Evolutionary conservation across 2,329 filamentous ascomycete species (phyloP).

Genomic region (Mycosphaerella sp.): DNA sequence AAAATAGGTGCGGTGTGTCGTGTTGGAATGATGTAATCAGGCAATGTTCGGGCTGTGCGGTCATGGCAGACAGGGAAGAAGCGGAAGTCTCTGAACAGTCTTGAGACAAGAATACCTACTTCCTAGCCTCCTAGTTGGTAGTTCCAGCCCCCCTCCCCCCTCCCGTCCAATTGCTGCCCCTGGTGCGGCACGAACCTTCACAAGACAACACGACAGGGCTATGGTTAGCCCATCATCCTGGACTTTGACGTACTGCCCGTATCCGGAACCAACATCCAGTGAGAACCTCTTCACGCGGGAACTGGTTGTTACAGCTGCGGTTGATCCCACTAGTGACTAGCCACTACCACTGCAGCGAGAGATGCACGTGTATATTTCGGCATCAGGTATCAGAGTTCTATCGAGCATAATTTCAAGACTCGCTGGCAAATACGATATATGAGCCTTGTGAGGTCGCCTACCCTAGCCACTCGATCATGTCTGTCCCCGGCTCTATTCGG

Average conservation of each 20-base stretch:
- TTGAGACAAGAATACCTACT: not conserved
- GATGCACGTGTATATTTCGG: too few relatives aligned
- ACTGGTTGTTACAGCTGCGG: too few relatives aligned
- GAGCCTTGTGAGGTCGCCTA: too few relatives aligned
- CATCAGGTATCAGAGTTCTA: too few relatives aligned
- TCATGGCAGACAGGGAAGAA: not conserved
- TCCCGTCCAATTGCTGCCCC: not conserved
- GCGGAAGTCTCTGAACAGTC: not conserved
- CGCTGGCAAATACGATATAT: too few relatives aligned
- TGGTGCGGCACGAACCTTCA: conserved; percentile 5
- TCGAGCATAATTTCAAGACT: too few relatives aligned
- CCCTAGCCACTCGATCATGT: too few relatives aligned
- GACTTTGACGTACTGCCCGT: not conserved
- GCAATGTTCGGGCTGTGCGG: not conserved
- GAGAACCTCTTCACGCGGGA: not conserved
- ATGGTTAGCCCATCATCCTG: not conserved
- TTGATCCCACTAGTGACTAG: too few relatives aligned
- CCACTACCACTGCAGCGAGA: too few relatives aligned
- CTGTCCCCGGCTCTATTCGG: too few relatives aligned
- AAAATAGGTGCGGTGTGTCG: not conserved
- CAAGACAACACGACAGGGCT: not conserved
- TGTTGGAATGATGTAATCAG: not conserved
- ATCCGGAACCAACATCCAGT: not conserved
- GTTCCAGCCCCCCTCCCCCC: not conserved
- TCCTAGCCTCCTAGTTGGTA: too few relatives aligned